These are phyloP conservation scores for Stachybotrys echinatus DNA, from an alignment of 2,329 filamentous ascomycete genomes.

Conservation along the genomic window DNA sequence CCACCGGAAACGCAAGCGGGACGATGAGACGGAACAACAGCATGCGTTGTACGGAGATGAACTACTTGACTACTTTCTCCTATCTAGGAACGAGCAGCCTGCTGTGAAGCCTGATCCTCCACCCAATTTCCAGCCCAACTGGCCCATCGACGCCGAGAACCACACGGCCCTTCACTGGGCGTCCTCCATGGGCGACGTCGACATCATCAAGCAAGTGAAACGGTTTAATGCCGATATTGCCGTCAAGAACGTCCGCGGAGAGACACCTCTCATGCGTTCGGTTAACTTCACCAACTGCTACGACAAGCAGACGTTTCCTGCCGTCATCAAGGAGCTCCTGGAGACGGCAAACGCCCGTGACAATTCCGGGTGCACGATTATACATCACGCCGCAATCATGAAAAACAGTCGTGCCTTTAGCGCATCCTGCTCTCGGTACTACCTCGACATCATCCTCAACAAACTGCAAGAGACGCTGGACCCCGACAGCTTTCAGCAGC, in stretches of 20 bases:
- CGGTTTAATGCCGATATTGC: slow-evolving; percentile 71
- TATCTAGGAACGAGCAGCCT: slow-evolving; percentile 72
- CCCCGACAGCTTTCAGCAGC: slow-evolving; percentile 67
- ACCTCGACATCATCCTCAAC: slow-evolving; percentile 86
- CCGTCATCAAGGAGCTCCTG: slow-evolving; percentile 76
- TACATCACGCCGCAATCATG: slow-evolving; percentile 89
- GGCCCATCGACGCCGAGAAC: slow-evolving; percentile 86
- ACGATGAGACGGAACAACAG: slow-evolving; percentile 68
- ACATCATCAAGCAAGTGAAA: slow-evolving; percentile 83
- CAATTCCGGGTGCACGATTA: slow-evolving; percentile 76
- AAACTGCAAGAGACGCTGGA: slow-evolving; percentile 75
- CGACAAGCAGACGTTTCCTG: slow-evolving; percentile 86
- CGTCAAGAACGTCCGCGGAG: slow-evolving; percentile 65
- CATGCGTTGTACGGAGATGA: slow-evolving; percentile 91
- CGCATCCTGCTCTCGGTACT: slow-evolving; percentile 86
- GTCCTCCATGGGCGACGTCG: slow-evolving; percentile 92
- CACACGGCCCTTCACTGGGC: slow-evolving; percentile 97
- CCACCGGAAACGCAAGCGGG: slow-evolving; percentile 72
- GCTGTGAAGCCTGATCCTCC: slow-evolving; percentile 74
- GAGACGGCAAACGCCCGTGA: slow-evolving; percentile 77
- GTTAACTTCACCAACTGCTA: slow-evolving; percentile 97
- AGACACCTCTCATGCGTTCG: slow-evolving; percentile 90
- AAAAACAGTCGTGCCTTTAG: slow-evolving; percentile 77
- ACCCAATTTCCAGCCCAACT: slow-evolving; percentile 79
- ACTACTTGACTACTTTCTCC: slow-evolving; percentile 92